Base-by-base conservation (phyloP, 768 basidiomycete species). In the Leccinum incarnatum region DNA sequence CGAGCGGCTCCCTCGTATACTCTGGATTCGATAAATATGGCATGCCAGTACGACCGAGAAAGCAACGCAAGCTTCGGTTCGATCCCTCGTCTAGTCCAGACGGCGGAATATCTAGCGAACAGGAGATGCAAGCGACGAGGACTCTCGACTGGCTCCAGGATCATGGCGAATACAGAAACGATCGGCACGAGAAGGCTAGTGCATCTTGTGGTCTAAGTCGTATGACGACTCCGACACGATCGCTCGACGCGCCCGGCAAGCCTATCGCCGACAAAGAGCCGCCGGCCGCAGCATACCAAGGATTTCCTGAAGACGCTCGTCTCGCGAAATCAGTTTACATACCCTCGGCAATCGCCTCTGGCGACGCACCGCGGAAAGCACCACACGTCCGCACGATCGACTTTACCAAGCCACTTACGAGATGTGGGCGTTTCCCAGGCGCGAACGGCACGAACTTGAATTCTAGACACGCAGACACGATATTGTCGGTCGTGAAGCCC, bases 11-110 rank as follows among this genome's bases (percentile, higher is more conserved):
- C 27, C 48, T 72, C 51, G 53, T 72, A 27, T 68, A 63, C 55
- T 65, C 70, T 25, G 71, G 59, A 29, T 71, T 71, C 58, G 70
- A 70, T 49, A 71, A 71, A 37, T 63, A 69, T 15, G 71, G 72
- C 4, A 36, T 73, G 23, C 72, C 73, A 34, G 64, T 63, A 19
- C 69, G 71, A 14, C 71, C 71, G 14, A 69, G 49, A 56, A 72
- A 72, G 50, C 64, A 47, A 36, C 67, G 63, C 21, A 72, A 58
- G 51, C 66, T 74, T 42, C 65, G 68, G 12, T 71, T 66, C 32
- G 56, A 65, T 32, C 69, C 61, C 3, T 69, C 67, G 4, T 62
- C 67, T 29, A 66, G 66, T 30, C 69, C 70, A 5, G 47, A 47
- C 2, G 19, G 55, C 2, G 55, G 53, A 53, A 51, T n/a, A 53